A percentile compares a stretch with the other conserved stretches of the same genome.
phyloP scores from a whole-genome alignment of 1,139 yeast species.

The Taiozyma sp. region DNA sequence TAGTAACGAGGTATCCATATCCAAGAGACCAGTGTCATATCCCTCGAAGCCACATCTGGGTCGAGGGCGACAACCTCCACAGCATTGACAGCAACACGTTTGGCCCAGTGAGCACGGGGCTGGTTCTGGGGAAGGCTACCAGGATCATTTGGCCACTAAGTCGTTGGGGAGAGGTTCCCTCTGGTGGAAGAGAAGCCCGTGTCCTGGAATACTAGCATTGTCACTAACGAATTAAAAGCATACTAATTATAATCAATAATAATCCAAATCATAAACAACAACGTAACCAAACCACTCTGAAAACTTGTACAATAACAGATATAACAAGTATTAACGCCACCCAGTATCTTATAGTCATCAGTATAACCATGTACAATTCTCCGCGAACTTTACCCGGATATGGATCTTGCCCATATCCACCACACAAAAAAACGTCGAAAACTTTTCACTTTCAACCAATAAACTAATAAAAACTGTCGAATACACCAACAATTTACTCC shows the following conservation, averaged over 20 bases:
- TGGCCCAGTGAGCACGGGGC: constrained; percentile 79
- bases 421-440: constrained; percentile 9
- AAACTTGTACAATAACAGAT: too few species aligned
- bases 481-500: background rate
- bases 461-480: background rate
- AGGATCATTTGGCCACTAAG: constrained; percentile 62
- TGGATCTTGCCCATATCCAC: background rate
- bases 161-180: constrained; percentile 42
- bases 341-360: too few species aligned
- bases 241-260: too few species aligned
- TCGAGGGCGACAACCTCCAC: constrained; percentile 89
- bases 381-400: background rate
- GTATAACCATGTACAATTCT: background rate
- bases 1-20: constrained; percentile 57
- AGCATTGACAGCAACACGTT: constrained; percentile 79
- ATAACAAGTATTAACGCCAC: too few species aligned
- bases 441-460: constrained; percentile 3
- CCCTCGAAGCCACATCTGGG: constrained; percentile 86
- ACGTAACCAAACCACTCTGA: too few species aligned
- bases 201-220: constrained; percentile 1
- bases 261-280: too few species aligned
- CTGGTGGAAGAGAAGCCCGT: constrained; percentile 37
- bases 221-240: background rate
- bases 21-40: constrained; percentile 56
- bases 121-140: constrained; percentile 69